Evolutionary conservation across 805 yeast genomes (phyloP).

Genomic region (Yamadazyma nakazawae): DNA sequence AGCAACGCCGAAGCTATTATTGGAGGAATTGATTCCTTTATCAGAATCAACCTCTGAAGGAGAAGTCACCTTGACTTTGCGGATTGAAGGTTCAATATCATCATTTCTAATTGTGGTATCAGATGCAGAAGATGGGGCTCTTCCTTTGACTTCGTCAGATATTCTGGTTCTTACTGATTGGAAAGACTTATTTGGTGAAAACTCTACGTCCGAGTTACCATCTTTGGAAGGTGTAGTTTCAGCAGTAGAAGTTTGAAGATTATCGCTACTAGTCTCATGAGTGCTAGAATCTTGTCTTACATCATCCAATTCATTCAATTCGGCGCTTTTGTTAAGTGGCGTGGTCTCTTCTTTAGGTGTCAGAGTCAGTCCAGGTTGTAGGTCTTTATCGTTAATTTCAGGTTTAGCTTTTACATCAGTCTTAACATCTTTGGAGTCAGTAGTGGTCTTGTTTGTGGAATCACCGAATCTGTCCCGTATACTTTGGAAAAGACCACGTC

Average conservation of each 20-base stretch:
- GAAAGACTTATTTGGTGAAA: constrained; percentile 11
- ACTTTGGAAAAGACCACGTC: constrained; percentile 33
- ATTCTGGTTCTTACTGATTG: constrained; percentile 8
- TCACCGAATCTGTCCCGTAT: constrained; percentile 28
- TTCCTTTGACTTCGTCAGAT: constrained; percentile 3
- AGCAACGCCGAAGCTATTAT: background rate
- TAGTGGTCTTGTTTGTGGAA: constrained; percentile 5
- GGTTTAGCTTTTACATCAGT: constrained; percentile 5
- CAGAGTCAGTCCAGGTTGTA: background rate
- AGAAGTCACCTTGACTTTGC: background rate
- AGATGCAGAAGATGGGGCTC: constrained; percentile 13
- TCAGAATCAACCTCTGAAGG: background rate
- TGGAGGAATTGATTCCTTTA: background rate
- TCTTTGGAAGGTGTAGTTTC: constrained; percentile 31
- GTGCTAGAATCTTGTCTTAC: constrained; percentile 7
- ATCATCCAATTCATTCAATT: constrained; percentile 9
- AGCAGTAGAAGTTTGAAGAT: constrained; percentile 20
- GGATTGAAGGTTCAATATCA: background rate
- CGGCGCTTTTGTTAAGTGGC: background rate
- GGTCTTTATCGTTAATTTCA: constrained; percentile 18
- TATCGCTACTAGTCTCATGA: constrained; percentile 19
- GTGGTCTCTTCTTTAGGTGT: background rate
- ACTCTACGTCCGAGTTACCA: constrained; percentile 9
- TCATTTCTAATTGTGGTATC: constrained; percentile 11
- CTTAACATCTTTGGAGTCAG: constrained; percentile 7